Conservation (phyloP, 352 stramenopile species). For the Phytopythium aichiense region DNA sequence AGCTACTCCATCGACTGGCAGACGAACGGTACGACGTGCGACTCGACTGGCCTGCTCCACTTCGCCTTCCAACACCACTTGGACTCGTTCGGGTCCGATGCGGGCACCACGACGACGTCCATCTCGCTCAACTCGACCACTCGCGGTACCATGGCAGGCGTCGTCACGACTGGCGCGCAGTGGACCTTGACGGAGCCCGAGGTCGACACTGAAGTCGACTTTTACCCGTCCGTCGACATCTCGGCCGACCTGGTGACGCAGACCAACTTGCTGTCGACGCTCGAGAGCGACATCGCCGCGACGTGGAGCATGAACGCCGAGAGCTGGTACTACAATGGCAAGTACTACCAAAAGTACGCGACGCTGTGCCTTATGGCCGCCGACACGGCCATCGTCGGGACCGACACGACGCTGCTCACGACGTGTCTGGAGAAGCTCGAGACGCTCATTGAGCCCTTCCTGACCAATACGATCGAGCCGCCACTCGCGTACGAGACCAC, state of each 20-base stretch:
- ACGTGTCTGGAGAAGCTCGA: slow-evolving; percentile 61
- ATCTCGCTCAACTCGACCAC: slow-evolving; percentile 50
- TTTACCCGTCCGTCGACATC: slow-evolving; percentile 42
- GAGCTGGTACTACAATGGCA: slow-evolving; percentile 80
- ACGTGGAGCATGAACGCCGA: slow-evolving; percentile 41
- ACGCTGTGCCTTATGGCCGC: slow-evolving; percentile 69
- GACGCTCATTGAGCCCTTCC: slow-evolving; percentile 45
- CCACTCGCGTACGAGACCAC: slow-evolving; percentile 64
- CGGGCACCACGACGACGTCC: slow-evolving; percentile 6
- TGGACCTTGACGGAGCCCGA: slow-evolving; percentile 57
- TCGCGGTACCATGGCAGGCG: slow-evolving; percentile 46
- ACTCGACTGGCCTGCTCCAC: slow-evolving; percentile 42
- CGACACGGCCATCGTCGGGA: slow-evolving; percentile 38
- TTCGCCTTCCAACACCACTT: slow-evolving; percentile 69
- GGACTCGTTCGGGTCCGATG: slow-evolving; percentile 23
- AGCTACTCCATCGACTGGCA: slow-evolving; percentile 62
- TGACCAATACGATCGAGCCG: slow-evolving; percentile 45
- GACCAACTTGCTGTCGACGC: slow-evolving; percentile 35
- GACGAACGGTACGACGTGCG: slow-evolving; percentile 40
- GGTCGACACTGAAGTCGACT: slow-evolving; percentile 43
- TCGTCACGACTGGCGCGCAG: slow-evolving; percentile 22
- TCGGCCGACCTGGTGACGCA: slow-evolving; percentile 23
- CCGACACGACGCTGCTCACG: slow-evolving; percentile 35
- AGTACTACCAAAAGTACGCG: slow-evolving; percentile 77
- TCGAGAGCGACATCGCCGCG: slow-evolving; percentile 49